Conservation (phyloP, 805 yeast species). For the Ogataea parapolymorpha region DNA sequence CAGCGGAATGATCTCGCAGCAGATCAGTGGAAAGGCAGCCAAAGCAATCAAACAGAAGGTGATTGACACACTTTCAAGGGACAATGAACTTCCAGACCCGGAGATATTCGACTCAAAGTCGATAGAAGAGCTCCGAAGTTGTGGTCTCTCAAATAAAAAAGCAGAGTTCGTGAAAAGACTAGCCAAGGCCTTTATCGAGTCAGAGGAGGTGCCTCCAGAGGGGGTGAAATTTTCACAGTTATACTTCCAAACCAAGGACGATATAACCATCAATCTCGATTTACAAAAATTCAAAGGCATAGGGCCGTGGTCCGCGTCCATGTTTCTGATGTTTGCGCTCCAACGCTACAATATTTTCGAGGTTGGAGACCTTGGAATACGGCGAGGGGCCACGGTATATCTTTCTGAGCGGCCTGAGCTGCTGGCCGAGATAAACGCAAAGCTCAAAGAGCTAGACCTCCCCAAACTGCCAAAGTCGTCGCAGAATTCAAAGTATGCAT, state of each 20-base stretch:
- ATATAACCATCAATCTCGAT: conserved; percentile 13
- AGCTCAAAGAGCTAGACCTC: conserved; percentile 22
- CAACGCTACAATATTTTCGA: conserved; percentile 69
- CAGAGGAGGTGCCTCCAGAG: conserved; percentile 13
- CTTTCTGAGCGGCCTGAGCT: conserved; percentile 51
- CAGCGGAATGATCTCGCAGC: conserved; percentile 62
- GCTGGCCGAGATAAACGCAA: conserved; percentile 41
- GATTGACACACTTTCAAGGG: conserved; percentile 12
- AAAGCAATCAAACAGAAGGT: conserved; percentile 48
- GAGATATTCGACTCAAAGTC: conserved; percentile 38
- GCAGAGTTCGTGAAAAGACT: conserved; percentile 57
- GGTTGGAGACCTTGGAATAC: conserved; percentile 77
- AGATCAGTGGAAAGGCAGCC: conserved; percentile 81
- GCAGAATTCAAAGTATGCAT: conserved; percentile 30
- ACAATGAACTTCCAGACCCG: conserved; percentile 49
- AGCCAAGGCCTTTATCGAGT: conserved; percentile 46
- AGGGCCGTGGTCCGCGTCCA: conserved; percentile 85
- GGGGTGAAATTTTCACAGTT: conserved; percentile 15
- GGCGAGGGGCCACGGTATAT: conserved; percentile 73
- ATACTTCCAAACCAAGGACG: conserved; percentile 18
- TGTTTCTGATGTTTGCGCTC: conserved; percentile 76
- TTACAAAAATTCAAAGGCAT: conserved; percentile 55
- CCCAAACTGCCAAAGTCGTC: conserved; percentile 5
- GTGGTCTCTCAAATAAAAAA: conserved; percentile 71
- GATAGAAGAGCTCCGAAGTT: conserved; percentile 49